phyloP scores from a whole-genome alignment of 2,329 filamentous ascomycete species.

The Penicillium occitanis region DNA sequence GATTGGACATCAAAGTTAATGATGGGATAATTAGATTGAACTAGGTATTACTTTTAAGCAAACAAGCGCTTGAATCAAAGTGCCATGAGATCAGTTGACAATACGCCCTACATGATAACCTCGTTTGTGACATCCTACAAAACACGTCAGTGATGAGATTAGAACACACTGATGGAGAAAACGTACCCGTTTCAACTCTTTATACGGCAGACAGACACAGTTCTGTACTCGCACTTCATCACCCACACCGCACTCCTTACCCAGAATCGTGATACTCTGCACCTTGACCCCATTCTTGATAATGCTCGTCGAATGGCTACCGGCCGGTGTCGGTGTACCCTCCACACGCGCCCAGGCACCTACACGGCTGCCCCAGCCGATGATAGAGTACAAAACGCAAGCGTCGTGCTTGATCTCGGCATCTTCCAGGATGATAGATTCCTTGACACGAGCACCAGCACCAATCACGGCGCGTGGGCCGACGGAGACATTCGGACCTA shows the following conservation, averaged over 20 bases:
- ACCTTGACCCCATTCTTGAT: slow-evolving; percentile 98
- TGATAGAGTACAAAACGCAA: slow-evolving; percentile 91
- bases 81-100: neutral
- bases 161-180: neutral
- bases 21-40: neutral
- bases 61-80: neutral
- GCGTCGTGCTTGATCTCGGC: slow-evolving; percentile 95
- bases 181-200: slow-evolving; percentile 92
- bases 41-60: slow-evolving; percentile 5
- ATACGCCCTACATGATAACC: slow-evolving; percentile 75
- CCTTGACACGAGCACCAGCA: slow-evolving; percentile 87
- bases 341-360: slow-evolving; percentile 98
- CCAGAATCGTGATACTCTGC: slow-evolving; percentile 94
- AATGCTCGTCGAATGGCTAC: slow-evolving; percentile 88
- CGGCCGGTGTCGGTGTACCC: slow-evolving; percentile 83
- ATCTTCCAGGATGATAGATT: slow-evolving; percentile 93
- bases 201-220: slow-evolving; percentile 95
- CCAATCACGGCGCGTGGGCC: slow-evolving; percentile 84
- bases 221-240: slow-evolving; percentile 97
- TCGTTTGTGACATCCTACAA: slow-evolving; percentile 48
- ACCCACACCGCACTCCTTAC: slow-evolving; percentile 90
- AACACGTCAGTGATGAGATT: slow-evolving; percentile 27
- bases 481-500: slow-evolving; percentile 94
- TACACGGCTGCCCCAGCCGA: slow-evolving; percentile 93
- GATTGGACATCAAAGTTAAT: neutral